These are phyloP conservation scores for Saturnispora gosingensis DNA, from an alignment of 805 yeast genomes.

Conservation along the genomic window DNA sequence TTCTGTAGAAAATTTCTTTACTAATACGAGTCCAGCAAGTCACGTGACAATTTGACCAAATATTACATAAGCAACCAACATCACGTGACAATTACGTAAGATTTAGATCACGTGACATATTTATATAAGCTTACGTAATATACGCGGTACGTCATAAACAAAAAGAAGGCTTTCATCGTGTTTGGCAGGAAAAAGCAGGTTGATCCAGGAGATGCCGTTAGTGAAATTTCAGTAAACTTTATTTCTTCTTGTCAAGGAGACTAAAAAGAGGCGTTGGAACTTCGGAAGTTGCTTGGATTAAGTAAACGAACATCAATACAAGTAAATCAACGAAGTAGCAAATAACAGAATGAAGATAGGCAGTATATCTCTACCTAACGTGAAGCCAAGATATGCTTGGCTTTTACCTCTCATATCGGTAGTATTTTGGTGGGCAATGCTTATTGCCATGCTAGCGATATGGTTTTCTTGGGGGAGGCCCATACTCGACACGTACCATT, in stretches of 20 bases:
- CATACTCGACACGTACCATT: slow-evolving; percentile 45
- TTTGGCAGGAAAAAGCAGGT: background rate
- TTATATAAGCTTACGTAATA: slow-evolving; percentile 1
- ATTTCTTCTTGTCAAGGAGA: background rate
- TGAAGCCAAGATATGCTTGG: slow-evolving; percentile 23
- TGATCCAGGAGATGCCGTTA: background rate
- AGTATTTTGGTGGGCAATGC: slow-evolving; percentile 86
- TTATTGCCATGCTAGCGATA: slow-evolving; percentile 62
- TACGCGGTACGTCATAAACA: background rate
- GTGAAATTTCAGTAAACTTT: background rate
- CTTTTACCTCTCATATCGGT: slow-evolving; percentile 55
- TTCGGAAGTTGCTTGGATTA: background rate
- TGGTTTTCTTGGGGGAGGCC: slow-evolving; percentile 85
- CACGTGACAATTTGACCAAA: background rate
- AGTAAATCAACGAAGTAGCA: background rate
- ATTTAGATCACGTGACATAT: background rate
- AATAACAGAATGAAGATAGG: slow-evolving; percentile 11
- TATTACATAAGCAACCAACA: no score
- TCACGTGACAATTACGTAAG: background rate
- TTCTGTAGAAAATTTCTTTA: no score
- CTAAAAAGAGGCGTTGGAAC: background rate
- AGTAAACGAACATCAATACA: background rate
- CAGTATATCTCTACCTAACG: slow-evolving; percentile 15
- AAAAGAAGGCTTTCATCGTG: background rate
- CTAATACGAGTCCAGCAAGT: no score